phyloP scores from a whole-genome alignment of 805 yeast species.

The Yarrowia deformans region DNA sequence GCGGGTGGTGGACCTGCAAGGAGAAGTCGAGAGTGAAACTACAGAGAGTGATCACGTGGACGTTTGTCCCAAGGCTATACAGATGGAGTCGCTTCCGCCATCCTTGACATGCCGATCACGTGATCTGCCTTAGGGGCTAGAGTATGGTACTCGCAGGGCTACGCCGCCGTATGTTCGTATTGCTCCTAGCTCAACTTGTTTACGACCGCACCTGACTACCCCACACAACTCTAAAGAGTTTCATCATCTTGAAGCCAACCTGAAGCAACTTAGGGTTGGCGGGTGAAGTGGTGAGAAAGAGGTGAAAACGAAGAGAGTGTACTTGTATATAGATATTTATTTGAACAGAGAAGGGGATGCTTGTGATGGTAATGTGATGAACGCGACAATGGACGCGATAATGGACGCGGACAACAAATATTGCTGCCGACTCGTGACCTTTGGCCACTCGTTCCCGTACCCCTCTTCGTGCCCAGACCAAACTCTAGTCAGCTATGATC shows the following conservation, averaged over 20 bases:
- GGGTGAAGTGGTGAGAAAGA: conserved; percentile 12
- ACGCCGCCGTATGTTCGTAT: too few species aligned
- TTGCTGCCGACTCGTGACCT: too few species aligned
- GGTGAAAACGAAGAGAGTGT: too few species aligned
- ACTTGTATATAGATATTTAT: conserved; percentile 1
- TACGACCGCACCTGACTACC: conserved; percentile 12
- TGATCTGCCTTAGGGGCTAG: neutral
- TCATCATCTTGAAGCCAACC: neutral
- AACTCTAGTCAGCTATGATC: neutral
- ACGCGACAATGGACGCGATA: too few species aligned
- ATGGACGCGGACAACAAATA: too few species aligned
- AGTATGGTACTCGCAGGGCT: too few species aligned
- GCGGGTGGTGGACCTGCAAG: neutral
- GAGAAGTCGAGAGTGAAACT: neutral
- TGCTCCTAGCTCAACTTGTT: too few species aligned
- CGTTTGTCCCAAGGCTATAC: neutral
- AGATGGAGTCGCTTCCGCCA: neutral
- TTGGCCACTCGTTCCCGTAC: neutral
- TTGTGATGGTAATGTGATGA: too few species aligned
- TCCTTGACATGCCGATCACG: conserved; percentile 1
- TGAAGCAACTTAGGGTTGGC: conserved; percentile 21
- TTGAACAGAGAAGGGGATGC: neutral
- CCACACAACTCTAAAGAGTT: conserved; percentile 30
- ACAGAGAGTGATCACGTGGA: neutral
- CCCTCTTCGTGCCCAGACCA: neutral